Base-by-base conservation (phyloP, 768 basidiomycete species). In the Trametes cubensis region DNA sequence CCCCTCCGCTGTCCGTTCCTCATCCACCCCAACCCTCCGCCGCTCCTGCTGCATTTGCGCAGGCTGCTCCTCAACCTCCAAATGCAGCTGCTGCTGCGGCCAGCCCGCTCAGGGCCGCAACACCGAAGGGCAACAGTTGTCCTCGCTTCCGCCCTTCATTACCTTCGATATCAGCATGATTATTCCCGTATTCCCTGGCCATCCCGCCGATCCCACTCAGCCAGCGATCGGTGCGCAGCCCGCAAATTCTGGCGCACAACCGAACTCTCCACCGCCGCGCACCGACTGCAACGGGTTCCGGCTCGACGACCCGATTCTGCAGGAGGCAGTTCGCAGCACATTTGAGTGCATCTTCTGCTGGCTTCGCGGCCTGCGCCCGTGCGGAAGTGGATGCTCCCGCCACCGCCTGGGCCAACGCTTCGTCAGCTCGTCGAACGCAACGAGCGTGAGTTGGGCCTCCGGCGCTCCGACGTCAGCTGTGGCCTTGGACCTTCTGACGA, bases 391-490 rank as follows among this genome's bases (percentile, higher is more conserved):
- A 73, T 77, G 2, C 77, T 80, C 1, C 89, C 89, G 0, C 74
- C 85, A 0, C 76, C 87, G 0, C 89, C 89, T 2, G 90, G 90
- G 0, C 80, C 79, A 34, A 89, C 89, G 6, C 74, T 92, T 46
- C 87, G 91, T 26, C 84, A 92, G 71, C 82, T 85, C 6, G 78
- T 93, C 18, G 91, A 93, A 72, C 80, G 82, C 61, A 79, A 83
- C 58, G 91, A 92, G 72, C 82, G 86, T 21, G 88, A 90, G 70
- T 80, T 83, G 21, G 90, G 89, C 0, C 69, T 90, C 67, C 79
- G 91, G 51, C 92, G 91, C 71, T 83, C 77, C 41, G 90, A 92
- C 67, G 74, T 85, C 28, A 85, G 84, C 62, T 93, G 91, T 72
- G 89, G 88, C 2, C 71, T 91, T 28, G 91, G 89, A 6, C 71